Evolutionary conservation across 208 protist genomes (phyloP).

Genomic region (Acanthamoeba healyi): DNA sequence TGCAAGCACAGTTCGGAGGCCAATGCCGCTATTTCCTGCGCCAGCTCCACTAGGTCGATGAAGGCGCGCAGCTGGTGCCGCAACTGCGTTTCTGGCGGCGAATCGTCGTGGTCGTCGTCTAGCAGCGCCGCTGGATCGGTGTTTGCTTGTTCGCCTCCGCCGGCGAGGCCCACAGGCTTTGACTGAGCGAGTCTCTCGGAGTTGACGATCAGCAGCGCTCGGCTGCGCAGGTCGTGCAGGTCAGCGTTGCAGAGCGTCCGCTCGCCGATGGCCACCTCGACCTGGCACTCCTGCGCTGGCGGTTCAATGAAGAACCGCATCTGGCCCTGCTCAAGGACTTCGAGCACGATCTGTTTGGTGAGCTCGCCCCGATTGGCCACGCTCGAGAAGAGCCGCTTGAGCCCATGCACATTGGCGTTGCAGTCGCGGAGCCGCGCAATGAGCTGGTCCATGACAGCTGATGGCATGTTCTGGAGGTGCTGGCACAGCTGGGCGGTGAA

Average conservation of each 20-base stretch:
- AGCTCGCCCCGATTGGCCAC: constrained; percentile 22
- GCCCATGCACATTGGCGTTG: constrained; percentile 17
- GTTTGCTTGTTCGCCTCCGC: not conserved
- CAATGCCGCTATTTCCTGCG: not conserved
- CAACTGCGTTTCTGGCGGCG: not conserved
- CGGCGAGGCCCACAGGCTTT: not conserved
- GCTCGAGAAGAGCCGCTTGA: constrained; percentile 32
- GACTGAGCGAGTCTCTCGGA: not conserved
- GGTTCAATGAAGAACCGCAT: not conserved
- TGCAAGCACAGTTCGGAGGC: not conserved
- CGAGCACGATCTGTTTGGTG: not conserved
- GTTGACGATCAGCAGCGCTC: constrained; percentile 19
- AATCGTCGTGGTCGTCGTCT: not conserved
- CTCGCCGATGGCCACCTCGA: not conserved
- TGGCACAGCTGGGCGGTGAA: not conserved
- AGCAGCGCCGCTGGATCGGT: too few relatives aligned
- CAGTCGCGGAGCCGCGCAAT: not conserved
- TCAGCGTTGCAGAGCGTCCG: not conserved
- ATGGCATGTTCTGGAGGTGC: not conserved
- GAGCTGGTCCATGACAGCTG: not conserved
- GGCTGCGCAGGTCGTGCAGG: constrained; percentile 13
- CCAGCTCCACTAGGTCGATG: constrained; percentile 2
- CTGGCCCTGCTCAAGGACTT: not conserved
- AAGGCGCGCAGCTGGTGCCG: not conserved
- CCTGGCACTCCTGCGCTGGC: not conserved